phyloP scores from a whole-genome alignment of 495 filamentous ascomycete genomes.

The Penicillium crystallinum region DNA sequence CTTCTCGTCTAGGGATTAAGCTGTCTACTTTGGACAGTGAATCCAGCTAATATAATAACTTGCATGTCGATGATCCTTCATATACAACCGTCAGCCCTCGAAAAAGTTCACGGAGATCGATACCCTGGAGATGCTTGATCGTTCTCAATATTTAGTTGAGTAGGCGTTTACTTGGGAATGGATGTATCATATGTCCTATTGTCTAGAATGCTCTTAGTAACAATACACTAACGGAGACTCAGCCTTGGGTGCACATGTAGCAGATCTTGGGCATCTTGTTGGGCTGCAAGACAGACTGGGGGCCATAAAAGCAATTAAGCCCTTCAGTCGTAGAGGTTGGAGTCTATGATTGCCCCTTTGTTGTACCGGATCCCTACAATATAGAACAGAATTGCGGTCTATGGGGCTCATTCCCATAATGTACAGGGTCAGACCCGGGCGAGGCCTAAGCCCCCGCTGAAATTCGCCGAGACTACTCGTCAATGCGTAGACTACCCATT shows the following conservation, averaged over 20 bases:
- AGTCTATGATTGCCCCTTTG: too few species aligned
- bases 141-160: constrained; percentile 9
- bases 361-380: too few species aligned
- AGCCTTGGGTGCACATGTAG: constrained; percentile 6
- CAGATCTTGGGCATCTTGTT: constrained; percentile 24
- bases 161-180: constrained; percentile 8
- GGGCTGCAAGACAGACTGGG: constrained; percentile 16
- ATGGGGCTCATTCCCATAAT: too few species aligned
- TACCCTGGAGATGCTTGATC: constrained; percentile 12
- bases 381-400: too few species aligned
- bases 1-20: constrained; percentile 30
- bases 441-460: too few species aligned
- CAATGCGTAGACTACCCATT: too few species aligned
- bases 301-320: constrained; percentile 5
- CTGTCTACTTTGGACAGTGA: constrained; percentile 5
- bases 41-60: neutral
- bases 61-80: constrained; percentile 2
- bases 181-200: neutral
- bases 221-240: neutral
- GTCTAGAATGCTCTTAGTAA: neutral
- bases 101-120: constrained; percentile 3
- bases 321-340: too few species aligned
- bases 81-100: constrained; percentile 8
- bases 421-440: too few species aligned
- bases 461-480: too few species aligned